Base-by-base conservation (phyloP, 2,329 filamentous ascomycete genomes). In the Colletotrichum higginsianum region DNA sequence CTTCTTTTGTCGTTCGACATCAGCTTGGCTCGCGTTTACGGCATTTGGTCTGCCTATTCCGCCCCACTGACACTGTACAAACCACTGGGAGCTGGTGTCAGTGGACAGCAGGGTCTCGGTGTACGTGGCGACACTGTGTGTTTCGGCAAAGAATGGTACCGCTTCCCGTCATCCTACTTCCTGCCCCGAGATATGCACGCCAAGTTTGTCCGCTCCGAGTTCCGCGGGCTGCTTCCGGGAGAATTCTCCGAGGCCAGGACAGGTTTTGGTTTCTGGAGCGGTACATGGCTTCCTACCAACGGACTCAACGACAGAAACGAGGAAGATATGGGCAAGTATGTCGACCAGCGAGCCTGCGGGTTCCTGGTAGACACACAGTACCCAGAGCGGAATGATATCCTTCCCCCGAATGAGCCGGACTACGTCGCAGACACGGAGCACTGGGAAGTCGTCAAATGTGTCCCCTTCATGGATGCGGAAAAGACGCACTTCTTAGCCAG, bases 91-190 rank as follows among this genome's bases (percentile, higher is more conserved):
- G 87, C 89, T 23, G 83, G 83, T 16, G 80, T 84, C 1, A 72
- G 66, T 26, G 77, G 86, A 23, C 77, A 86, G 16, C 77, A 84
- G 11, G 87, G 85, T 1, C 76, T 93, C 7, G 88, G 90, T 2
- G 81, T 84, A 0, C 80, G 84, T 2, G 93, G 91, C 18, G 92
- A 94, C 74, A 91, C 87, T 21, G 90, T 99, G 3, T 99, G 96
- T 80, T 89, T 98, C 49, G 95, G 94, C 38, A 99, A 98, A 80
- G 96, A 99, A 80, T 99, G 96, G 96, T 98, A 99, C 81, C 93
- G 96, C 46, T 98, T 98, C 79, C 96, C 96, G 1, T 96, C 93
- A 0, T 97, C 95, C 0, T 98, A 95, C 84, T 95, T 96, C 79
- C 86, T 99, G 3, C 96, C 96, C 0, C 86, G 91, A n/a, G 89